Evolutionary conservation across 1,284 basidiomycete species (phyloP), one percentile per base, ranked within the genome.

Genomic region (Marasmius sp.): DNA sequence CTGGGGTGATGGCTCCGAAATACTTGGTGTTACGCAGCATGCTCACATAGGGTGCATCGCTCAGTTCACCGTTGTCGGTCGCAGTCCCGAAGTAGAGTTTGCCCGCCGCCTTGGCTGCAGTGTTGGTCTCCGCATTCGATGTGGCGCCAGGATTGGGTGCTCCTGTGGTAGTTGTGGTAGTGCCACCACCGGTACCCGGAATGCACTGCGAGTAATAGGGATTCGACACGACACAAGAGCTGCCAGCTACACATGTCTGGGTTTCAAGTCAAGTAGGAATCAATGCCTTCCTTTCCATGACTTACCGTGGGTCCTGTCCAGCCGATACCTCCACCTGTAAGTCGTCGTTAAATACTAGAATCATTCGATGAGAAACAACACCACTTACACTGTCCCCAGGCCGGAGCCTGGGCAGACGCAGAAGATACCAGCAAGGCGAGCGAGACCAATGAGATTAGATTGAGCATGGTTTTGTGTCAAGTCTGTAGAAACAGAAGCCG

Each of bases 21-120:
- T 70, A 66, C 38, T 65, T 62, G 22, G 67, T 72, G 59, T 75
- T 68, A 57, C 71, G 68, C 20, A 80, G 68, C 16, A 68, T 62
- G 2, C 66, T 61, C 12, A 71, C 66, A 62, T 81, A 83, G 27
- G 77, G 62, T 0, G 66, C 57, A 59, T 82, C 74, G 3, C 66
- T 73, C 18, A 81, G 69, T 69, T 82, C 79, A 6, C 72, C 68
- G 66, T 81, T 82, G 71, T 81, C 79, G 6, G 80, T 82, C 47
- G 81, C 81, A 11, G 78, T 74, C 18, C 82, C 82, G 56, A 84
- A 79, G 71, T 83, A 83, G 33, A 75, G 64, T 69, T 82, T 81
- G 33, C 79, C 78, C 14, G 75, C 71, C 36, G 74, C 67, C 64
- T 70, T 72, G 7, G 80, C 78, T 12, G 74, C 69, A 3, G 61